These are phyloP conservation scores for Quercus tomentella DNA, from an alignment of 331 rosid genomes.

Conservation along the genomic window DNA sequence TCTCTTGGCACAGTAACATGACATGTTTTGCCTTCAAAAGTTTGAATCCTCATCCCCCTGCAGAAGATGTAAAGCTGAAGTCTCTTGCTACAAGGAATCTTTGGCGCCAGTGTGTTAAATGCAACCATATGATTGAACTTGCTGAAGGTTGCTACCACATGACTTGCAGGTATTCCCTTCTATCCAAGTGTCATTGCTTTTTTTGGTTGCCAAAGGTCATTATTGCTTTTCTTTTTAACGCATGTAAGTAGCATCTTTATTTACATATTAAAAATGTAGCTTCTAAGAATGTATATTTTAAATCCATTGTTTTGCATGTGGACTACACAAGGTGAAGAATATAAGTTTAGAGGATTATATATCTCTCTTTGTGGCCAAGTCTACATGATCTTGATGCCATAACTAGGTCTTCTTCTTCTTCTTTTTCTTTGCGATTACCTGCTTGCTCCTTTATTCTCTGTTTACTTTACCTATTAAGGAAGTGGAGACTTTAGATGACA, in stretches of 20 bases:
- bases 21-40: constrained; percentile 41
- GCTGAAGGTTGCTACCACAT: constrained; percentile 85
- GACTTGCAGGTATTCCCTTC: constrained; percentile 65
- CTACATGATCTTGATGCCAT: not conserved
- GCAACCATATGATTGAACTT: constrained; percentile 77
- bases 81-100: constrained; percentile 45
- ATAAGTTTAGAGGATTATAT: not conserved
- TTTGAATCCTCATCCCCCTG: constrained; percentile 31
- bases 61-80: constrained; percentile 55
- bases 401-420: not conserved
- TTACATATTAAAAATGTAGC: not conserved
- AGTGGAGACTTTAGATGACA: not conserved
- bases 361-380: not conserved
- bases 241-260: not conserved
- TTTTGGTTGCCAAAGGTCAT: no score
- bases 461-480: not conserved
- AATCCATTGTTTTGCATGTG: not conserved
- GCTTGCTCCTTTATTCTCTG: not conserved
- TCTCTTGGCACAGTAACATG: constrained; percentile 70
- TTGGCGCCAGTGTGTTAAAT: constrained; percentile 78
- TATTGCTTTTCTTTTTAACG: not conserved
- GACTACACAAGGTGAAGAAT: not conserved
- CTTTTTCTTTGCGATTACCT: not conserved
- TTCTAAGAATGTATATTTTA: no score
- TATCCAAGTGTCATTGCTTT: not conserved